Base-by-base conservation (phyloP, 495 filamentous ascomycete genomes). In the Aspergillus indologenus region DNA sequence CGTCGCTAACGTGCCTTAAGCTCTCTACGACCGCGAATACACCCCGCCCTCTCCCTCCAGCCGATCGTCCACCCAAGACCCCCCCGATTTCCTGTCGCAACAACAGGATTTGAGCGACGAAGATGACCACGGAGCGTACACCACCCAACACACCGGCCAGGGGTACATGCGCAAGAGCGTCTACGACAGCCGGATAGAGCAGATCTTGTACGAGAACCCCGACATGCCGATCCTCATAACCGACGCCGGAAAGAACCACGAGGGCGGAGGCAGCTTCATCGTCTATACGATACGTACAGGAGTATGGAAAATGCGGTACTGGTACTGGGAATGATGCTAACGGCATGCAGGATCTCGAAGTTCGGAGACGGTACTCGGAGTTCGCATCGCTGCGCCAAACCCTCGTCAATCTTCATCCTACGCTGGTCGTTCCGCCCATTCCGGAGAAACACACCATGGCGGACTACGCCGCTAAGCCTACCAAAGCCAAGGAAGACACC, bases 371-470 rank as follows among this genome's bases (percentile, higher is more conserved):
- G 61, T 98, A 98, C 70, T 98, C 95, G 1, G 94, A 98, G 68
- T 98, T 98, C 68, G 88, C 89, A n/a, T 96, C 91, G 7, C 78
- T 98, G 47, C 82, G 94, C 60, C 87, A 90, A 64, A 92, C 92
- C 1, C 83, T 98, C 18, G 89, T 91, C 20, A 87, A 88, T 59
- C 79, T 98, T 56, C 95, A 98, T 65, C 94, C 94, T 1, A 97
- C 94, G 2, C 83, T 98, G 34, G 87, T 98, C 60, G 89, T 98
- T 53, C 94, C 94, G 0, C 94, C 94, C 2, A 98, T 98, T 61
- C 94, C 94, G 9, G 94, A 98, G 75, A 98, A 98, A 71, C 94
- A 98, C 69, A 91, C 90, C 54, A 93, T 98, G 88, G 93, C 94
- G 49, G 94, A 98, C 68, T 98, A 98, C 71, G 94, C 94, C 22